These are phyloP conservation scores for Hymenoscyphus scutula DNA, from an alignment of 2,329 filamentous ascomycete genomes.

Conservation along the genomic window DNA sequence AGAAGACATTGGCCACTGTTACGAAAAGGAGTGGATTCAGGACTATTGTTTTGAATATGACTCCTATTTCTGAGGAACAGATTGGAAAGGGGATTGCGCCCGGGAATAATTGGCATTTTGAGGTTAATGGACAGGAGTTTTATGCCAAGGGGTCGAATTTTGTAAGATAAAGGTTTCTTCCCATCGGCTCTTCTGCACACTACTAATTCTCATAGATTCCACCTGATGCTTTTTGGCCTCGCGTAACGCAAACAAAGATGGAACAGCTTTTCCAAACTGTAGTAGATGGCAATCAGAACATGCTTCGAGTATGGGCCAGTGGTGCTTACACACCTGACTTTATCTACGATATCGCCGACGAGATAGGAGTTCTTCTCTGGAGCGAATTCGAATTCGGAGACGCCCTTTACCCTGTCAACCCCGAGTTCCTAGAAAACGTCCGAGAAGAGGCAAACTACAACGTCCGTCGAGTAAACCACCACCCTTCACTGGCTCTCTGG, in stretches of 20 bases:
- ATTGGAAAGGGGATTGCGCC: constrained; percentile 52
- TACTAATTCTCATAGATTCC: background rate
- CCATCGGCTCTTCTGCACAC: background rate
- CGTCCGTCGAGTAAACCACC: constrained; percentile 59
- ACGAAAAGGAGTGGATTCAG: constrained; percentile 58
- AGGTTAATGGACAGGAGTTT: constrained; percentile 62
- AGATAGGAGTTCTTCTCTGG: constrained; percentile 60
- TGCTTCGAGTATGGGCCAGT: constrained; percentile 61
- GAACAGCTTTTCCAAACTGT: constrained; percentile 52
- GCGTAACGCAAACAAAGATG: constrained; percentile 53
- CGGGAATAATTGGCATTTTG: constrained; percentile 62
- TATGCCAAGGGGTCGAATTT: constrained; percentile 65
- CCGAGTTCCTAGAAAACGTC: constrained; percentile 54
- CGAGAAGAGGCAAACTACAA: constrained; percentile 57
- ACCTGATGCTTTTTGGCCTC: constrained; percentile 55
- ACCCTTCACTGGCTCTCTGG: constrained; percentile 55
- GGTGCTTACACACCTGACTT: constrained; percentile 60
- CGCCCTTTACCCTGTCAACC: constrained; percentile 54
- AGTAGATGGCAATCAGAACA: constrained; percentile 59
- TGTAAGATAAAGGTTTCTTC: background rate
- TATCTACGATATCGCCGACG: constrained; percentile 61
- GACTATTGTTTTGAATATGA: constrained; percentile 59
- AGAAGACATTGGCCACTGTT: constrained; percentile 42
- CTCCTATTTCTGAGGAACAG: constrained; percentile 52
- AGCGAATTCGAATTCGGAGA: constrained; percentile 63